Conservation (phyloP, 2,329 filamentous ascomycete species). For the Talaromyces piceae region DNA sequence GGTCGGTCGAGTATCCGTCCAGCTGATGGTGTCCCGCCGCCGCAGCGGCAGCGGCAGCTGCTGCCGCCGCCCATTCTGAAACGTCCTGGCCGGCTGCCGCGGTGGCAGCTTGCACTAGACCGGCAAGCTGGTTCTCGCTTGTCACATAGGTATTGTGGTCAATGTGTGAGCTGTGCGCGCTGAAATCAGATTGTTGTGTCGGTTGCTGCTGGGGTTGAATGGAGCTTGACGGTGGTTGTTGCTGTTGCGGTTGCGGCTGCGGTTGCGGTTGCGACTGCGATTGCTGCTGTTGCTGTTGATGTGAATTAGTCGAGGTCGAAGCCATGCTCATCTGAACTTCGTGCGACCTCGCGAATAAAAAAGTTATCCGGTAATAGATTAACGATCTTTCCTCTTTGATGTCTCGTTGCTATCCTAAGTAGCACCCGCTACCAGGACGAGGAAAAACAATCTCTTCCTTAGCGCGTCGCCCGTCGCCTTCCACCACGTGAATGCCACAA, state of each 20-base stretch:
- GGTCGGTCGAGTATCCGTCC: conserved; percentile 32
- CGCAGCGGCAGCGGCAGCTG: conserved; percentile 40
- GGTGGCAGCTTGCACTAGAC: conserved; percentile 40
- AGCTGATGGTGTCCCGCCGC: conserved; percentile 34
- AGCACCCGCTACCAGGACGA: too few species aligned
- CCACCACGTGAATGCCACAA: too few species aligned
- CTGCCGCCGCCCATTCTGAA: conserved; percentile 36
- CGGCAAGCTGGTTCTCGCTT: conserved; percentile 39
- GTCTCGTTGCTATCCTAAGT: too few species aligned
- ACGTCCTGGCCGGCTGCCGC: conserved; percentile 36
- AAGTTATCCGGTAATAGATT: too few species aligned
- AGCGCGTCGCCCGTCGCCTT: too few species aligned
- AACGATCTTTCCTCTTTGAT: too few species aligned
- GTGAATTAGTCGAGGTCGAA: neutral
- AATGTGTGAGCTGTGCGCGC: conserved; percentile 20
- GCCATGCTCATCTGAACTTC: neutral
- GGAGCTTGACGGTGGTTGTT: neutral
- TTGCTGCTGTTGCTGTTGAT: neutral
- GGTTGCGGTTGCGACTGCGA: neutral
- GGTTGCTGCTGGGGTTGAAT: conserved; percentile 25
- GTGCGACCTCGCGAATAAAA: neutral
- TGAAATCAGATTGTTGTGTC: conserved; percentile 23
- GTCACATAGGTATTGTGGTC: conserved; percentile 31
- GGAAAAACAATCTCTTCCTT: too few species aligned
- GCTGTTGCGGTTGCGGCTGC: neutral